phyloP scores from a whole-genome alignment of 805 yeast species.

The Candida hungchunana region DNA sequence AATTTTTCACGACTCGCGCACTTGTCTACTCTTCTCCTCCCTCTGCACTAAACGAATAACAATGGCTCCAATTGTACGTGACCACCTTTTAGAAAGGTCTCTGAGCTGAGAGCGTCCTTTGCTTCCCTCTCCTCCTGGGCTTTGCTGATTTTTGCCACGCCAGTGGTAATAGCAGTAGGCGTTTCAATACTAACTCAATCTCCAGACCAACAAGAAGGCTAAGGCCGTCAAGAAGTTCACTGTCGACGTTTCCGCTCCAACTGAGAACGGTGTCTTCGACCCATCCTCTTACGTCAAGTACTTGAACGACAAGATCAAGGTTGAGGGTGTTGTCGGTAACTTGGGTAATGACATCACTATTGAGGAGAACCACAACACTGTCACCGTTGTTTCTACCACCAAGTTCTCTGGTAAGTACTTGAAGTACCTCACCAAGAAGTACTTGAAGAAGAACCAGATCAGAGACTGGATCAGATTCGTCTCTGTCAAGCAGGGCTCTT shows the following conservation, averaged over 20 bases:
- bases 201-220: slow-evolving; percentile 75
- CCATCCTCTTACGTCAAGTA: slow-evolving; percentile 96
- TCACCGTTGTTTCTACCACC: slow-evolving; percentile 83
- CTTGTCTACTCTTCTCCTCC: background rate
- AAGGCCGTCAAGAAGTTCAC: slow-evolving; percentile 84
- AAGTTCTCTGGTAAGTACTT: slow-evolving; percentile 99
- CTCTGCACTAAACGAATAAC: slow-evolving; percentile 14
- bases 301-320: slow-evolving; percentile 99
- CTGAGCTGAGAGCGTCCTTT: too few species aligned
- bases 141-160: slow-evolving; percentile 34
- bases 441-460: slow-evolving; percentile 99
- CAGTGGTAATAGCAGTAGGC: slow-evolving; percentile 62
- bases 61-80: slow-evolving; percentile 95
- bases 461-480: slow-evolving; percentile 99
- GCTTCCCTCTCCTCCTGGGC: too few species aligned
- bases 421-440: slow-evolving; percentile 99
- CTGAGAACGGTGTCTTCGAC: slow-evolving; percentile 96
- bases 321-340: slow-evolving; percentile 95
- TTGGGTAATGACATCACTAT: slow-evolving; percentile 92
- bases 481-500: slow-evolving; percentile 90
- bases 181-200: slow-evolving; percentile 39
- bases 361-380: slow-evolving; percentile 83
- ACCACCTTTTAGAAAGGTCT: background rate
- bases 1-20: slow-evolving; percentile 12
- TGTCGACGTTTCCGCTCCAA: slow-evolving; percentile 96